Conservation (phyloP, 2,329 filamentous ascomycete species). For the Raffaelea arxii region DNA sequence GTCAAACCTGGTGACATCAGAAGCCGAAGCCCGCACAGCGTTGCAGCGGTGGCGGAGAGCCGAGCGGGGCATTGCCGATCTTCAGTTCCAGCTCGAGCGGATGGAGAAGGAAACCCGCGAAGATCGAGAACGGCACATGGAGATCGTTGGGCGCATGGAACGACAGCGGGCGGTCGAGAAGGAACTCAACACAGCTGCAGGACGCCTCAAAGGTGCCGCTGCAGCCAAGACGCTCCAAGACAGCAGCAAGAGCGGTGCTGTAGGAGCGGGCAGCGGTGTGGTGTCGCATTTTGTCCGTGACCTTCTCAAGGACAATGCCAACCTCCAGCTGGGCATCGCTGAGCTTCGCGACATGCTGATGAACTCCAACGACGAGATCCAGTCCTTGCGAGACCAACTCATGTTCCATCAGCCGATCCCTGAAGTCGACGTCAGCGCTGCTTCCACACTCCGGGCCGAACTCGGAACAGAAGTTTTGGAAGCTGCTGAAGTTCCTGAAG, state of each 20-base stretch:
- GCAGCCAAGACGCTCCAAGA: conserved; percentile 56
- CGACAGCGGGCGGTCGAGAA: conserved; percentile 71
- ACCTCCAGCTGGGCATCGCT: conserved; percentile 80
- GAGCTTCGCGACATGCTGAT: conserved; percentile 86
- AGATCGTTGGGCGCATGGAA: conserved; percentile 76
- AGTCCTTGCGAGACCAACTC: conserved; percentile 73
- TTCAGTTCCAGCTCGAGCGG: conserved; percentile 80
- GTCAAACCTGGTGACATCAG: conserved; percentile 52
- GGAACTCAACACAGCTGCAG: conserved; percentile 70
- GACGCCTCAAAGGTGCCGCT: conserved; percentile 71
- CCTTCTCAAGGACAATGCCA: conserved; percentile 90
- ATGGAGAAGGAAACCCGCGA: conserved; percentile 77
- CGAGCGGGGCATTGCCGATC: conserved; percentile 64
- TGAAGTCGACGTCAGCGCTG: conserved; percentile 26
- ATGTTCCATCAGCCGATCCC: conserved; percentile 63
- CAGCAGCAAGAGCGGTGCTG: conserved; percentile 30
- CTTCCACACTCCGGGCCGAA: conserved; percentile 60
- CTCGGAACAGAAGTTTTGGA: conserved; percentile 32
- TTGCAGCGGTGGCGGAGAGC: conserved; percentile 78
- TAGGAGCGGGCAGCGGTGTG: conserved; percentile 42
- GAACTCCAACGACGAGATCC: conserved; percentile 89
- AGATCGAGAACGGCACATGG: conserved; percentile 71
- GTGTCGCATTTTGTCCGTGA: conserved; percentile 97
- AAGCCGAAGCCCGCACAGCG: conserved; percentile 69
- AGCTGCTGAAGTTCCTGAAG: not conserved